Conservation (phyloP, 1,139 yeast genomes). For the Zygosaccharomyces sapae region DNA sequence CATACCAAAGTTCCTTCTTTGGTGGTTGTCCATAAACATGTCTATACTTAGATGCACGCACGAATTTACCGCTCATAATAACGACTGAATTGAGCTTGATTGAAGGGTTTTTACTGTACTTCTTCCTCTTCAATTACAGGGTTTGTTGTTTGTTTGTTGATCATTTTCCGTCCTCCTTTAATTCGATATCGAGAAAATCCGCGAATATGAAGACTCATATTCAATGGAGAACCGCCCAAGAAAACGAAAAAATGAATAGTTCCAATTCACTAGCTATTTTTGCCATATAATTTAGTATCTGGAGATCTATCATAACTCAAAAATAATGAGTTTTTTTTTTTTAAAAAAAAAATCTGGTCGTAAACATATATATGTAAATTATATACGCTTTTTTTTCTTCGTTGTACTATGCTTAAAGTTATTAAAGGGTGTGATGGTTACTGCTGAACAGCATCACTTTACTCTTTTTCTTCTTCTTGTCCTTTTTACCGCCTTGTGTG, state of each 20-base stretch:
- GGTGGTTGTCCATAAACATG: constrained; percentile 92
- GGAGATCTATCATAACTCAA: neutral
- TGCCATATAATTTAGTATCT: neutral
- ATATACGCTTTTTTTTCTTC: neutral
- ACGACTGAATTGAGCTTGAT: neutral
- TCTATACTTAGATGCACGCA: constrained; percentile 93
- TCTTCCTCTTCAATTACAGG: neutral
- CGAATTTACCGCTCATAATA: constrained; percentile 72
- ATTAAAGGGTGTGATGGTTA: constrained; percentile 15
- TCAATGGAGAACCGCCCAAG: neutral
- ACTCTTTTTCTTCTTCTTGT: constrained; percentile 27
- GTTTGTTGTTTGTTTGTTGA: neutral
- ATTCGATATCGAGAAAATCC: neutral
- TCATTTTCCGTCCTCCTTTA: constrained; percentile 2
- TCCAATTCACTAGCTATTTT: no score
- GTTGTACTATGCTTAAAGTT: constrained; percentile 2
- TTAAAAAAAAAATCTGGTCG: neutral
- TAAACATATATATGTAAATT: neutral
- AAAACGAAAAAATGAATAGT: neutral
- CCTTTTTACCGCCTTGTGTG: constrained; percentile 17
- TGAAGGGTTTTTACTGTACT: neutral
- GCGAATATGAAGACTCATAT: neutral
- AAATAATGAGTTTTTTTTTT: neutral
- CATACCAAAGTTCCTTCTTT: constrained; percentile 84
- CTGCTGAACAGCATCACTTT: constrained; percentile 32